Evolutionary conservation across 73 alveolate species (phyloP).

Genomic region (Stentor roeselii): DNA sequence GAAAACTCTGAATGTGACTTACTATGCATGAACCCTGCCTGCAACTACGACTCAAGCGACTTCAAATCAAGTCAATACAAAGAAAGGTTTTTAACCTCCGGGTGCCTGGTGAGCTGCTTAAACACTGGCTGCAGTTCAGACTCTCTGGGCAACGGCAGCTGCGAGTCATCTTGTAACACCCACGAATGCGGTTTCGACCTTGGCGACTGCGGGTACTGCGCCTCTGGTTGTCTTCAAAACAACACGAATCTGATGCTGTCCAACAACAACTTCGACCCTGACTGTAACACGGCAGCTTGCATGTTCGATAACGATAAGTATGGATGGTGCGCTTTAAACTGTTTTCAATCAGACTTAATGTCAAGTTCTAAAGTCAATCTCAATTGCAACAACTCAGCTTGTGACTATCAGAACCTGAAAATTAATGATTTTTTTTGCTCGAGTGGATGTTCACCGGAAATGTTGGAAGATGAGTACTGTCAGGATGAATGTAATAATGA

Average conservation of each 20-base stretch:
- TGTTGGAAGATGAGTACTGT: background rate
- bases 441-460: background rate
- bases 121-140: background rate
- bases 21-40: background rate
- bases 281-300: background rate
- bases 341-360: background rate
- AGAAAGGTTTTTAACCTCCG: background rate
- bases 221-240: background rate
- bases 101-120: background rate
- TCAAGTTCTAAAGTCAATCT: background rate
- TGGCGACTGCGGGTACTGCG: constrained; percentile 23
- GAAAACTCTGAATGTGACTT: background rate
- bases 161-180: background rate
- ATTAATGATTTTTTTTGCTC: background rate
- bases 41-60: background rate
- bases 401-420: background rate
- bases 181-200: constrained; percentile 12
- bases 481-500: background rate
- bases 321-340: constrained; percentile 23
- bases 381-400: constrained; percentile 4
- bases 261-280: background rate
- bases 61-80: background rate
- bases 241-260: background rate
- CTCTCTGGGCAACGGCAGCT: background rate
- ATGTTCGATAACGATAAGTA: constrained; percentile 14